These are phyloP conservation scores for Backusella circina DNA, from an alignment of 192 early-diverging fungal genomes.

Conservation along the genomic window DNA sequence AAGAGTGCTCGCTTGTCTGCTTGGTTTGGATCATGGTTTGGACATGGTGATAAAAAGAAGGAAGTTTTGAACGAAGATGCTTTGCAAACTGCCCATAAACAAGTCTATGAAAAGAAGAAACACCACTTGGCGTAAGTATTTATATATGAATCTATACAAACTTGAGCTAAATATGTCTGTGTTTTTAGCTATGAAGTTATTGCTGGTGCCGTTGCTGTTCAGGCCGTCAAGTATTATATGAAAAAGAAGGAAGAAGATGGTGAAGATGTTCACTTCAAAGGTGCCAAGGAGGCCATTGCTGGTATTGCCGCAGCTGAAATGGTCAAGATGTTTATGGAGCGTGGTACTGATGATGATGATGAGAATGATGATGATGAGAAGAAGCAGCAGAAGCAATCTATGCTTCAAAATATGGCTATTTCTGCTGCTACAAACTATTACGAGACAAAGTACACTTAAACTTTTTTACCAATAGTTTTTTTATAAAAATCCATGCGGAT, in stretches of 20 bases:
- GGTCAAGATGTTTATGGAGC: constrained; percentile 31
- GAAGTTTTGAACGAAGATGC: constrained; percentile 2
- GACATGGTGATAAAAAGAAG: constrained; percentile 3
- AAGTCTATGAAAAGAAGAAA: constrained; percentile 17
- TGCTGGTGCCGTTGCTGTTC: constrained; percentile 53
- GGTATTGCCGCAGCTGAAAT: constrained; percentile 16
- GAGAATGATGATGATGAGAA: constrained; percentile 20
- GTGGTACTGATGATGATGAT: constrained; percentile 25
- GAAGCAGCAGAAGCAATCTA: constrained; percentile 14
- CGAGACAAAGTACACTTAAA: constrained; percentile 14
- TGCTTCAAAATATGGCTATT: constrained; percentile 24
- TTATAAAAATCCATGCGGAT: neutral
- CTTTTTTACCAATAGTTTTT: neutral
- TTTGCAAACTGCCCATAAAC: constrained; percentile 9
- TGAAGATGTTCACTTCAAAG: constrained; percentile 6
- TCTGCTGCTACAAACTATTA: constrained; percentile 27
- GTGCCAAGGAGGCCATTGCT: constrained; percentile 18
- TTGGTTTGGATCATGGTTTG: constrained; percentile 20
- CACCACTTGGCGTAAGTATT: constrained; percentile 8
- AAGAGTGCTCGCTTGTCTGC: constrained; percentile 14
- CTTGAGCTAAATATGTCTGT: neutral
- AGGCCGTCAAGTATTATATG: constrained; percentile 44
- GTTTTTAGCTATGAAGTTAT: constrained; percentile 34
- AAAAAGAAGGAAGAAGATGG: constrained; percentile 21
- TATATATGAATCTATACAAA: neutral